A percentile compares a stretch with the other conserved stretches of the same genome.
These are phyloP conservation scores for Talaromyces sp. DNA, from an alignment of 2,329 filamentous ascomycete genomes.

Conservation along the genomic window DNA sequence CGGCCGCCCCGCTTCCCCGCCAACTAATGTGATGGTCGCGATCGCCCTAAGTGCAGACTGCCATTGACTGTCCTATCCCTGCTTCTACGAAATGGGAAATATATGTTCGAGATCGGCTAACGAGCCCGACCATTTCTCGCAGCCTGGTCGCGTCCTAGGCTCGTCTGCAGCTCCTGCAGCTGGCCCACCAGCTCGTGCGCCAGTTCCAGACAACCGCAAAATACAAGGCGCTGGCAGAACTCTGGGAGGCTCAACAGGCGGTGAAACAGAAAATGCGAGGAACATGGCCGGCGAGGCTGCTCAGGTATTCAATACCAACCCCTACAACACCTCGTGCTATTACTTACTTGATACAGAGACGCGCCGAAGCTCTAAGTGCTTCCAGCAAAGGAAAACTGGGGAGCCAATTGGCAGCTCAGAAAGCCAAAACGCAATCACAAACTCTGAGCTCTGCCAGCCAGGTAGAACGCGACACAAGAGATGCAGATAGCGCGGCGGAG, in stretches of 20 bases:
- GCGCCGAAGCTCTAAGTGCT: conserved; percentile 51
- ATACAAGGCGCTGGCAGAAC: conserved; percentile 52
- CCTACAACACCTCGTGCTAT: background rate
- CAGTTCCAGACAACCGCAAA: conserved; percentile 41
- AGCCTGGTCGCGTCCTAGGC: conserved; percentile 67
- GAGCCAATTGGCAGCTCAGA: conserved; percentile 67
- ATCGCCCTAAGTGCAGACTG: background rate
- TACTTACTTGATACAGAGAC: conserved; percentile 47
- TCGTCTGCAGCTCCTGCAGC: conserved; percentile 43
- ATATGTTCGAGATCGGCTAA: conserved; percentile 70
- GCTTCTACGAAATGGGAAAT: conserved; percentile 63
- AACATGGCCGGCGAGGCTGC: conserved; percentile 74
- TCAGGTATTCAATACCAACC: conserved; percentile 57
- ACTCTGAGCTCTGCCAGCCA: conserved; percentile 64
- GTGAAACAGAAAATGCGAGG: conserved; percentile 54
- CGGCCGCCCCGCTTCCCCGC: conserved; percentile 4
- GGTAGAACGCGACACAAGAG: conserved; percentile 59
- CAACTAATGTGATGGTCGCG: background rate
- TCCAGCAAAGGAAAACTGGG: conserved; percentile 61
- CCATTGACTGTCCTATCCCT: background rate
- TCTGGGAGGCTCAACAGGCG: conserved; percentile 49
- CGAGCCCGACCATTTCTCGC: conserved; percentile 56
- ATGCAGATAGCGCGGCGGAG: conserved; percentile 60
- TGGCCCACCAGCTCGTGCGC: conserved; percentile 45
- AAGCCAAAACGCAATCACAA: conserved; percentile 64